Evolutionary conservation across 345 rosid species (phyloP), one percentile per base, ranked within the genome.

Genomic region (Corchorus capsularis): DNA sequence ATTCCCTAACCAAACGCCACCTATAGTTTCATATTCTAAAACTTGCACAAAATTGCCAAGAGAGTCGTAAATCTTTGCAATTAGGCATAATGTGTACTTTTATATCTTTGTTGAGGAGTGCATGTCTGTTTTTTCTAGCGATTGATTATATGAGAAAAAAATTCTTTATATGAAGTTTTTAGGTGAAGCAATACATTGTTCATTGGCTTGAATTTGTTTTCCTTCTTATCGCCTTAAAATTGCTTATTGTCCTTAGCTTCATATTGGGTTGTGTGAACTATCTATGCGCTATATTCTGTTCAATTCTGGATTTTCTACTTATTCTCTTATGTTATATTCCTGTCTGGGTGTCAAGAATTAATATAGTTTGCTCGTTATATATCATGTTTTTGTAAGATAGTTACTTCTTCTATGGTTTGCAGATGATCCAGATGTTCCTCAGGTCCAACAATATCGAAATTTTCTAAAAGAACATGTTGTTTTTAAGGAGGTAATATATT

Each of bases 381-480:
- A 34, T 16, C 43, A 17, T 69, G 16, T 52, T 53, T 53, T 35
- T 34, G 32, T 70, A n/a, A 54, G 34, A n/a, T 5, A 1, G 53
- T 67, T 75, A 41, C 52, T 47, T 66, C 55, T 54, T 69, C 53
- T 75, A 64, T 75, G 71, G 34, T 81, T 69, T 79, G 75, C 90
- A 95, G 98, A 93, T 85, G 94, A 93, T 85, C 97, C 97, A 49
- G 89, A 88, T 66, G 85, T 80, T 84, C 75, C 87, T 71, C 83
- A 80, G 72, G 81, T 82, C 73, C 96, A 89, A 65, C 89, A 86
- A 71, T 90, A 93, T 85, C 94, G 96, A 35, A 85, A 73, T 74
- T 87, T 87, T 86, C 80, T 95, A 74, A 95, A 84, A 71, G 94
- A 88, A 74, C 92, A 92, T 76, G 94, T 86, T 74, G 83, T 92